Evolutionary conservation across 805 yeast species (phyloP), one percentile per base, ranked within the genome.

Genomic region (fission yeast (Schizosaccharomyces pombe)): DNA sequence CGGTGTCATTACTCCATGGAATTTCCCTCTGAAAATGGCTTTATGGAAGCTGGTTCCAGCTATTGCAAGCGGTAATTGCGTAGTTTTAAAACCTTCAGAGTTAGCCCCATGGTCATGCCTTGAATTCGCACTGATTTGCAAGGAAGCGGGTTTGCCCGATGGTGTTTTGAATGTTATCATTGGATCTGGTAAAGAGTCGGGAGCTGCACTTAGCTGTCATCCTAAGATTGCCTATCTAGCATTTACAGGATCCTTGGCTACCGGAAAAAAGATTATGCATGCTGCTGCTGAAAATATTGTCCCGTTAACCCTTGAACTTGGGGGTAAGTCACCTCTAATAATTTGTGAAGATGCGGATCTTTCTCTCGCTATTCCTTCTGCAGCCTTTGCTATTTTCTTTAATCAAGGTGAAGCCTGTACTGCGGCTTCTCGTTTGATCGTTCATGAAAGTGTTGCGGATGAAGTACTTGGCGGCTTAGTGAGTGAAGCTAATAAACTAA

Each of bases 41-140:
- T 31, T 58, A n/a, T 82, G 91, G 91, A 82, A 82, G 66, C 70
- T 82, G 62, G 85, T 82, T 29, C 89, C 89, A 24, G 91, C 93
- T 8, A 68, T 82, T 58, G 85, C 87, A 47, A 80, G 84, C 54
- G 91, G 91, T 55, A 82, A 83, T 66, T 73, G 77, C 12, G 74
- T 80, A 51, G 77, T 82, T 49, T 73, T 82, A 64, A 82, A 82
- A 66, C 74, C 85, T 2, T 79, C 85, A 56, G 91, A 83, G 67
- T 68, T 78, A 59, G 81, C 89, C 5, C 91, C 91, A 11, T 71
- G 82, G 60, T 76, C 85, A 28, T 70, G 80, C 59, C 73, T 82
- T 59, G 70, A 72, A 60, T 70, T 81, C 57, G 85, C 82, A 39
- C 68, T 68, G 28, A 65, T 77, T 55, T 76, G 77, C 61, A 69